A percentile compares a stretch with the other conserved stretches of the same genome.
Conservation (phyloP, 2,329 filamentous ascomycete genomes). For the Pseudophaeomoniella oleicola region DNA sequence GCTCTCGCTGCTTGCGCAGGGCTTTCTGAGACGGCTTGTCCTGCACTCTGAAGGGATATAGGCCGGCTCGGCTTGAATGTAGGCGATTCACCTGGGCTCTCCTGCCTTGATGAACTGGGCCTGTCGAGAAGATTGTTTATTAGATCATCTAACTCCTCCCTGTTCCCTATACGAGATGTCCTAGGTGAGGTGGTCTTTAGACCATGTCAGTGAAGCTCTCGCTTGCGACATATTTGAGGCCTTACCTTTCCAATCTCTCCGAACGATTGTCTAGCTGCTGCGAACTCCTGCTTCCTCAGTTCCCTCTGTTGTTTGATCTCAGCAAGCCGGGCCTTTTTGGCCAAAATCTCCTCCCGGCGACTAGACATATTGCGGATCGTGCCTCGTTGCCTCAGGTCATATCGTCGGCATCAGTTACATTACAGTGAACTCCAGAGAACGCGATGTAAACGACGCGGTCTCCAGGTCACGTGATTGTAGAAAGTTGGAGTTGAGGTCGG, state of each 20-base stretch:
- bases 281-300: slow-evolving; percentile 62
- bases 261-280: slow-evolving; percentile 44
- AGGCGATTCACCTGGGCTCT: slow-evolving; percentile 4
- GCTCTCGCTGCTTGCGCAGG: slow-evolving; percentile 17
- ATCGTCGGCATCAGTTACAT: no score
- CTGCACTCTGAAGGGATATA: slow-evolving; percentile 71
- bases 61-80: slow-evolving; percentile 47
- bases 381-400: no score
- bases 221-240: background rate
- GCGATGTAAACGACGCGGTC: background rate
- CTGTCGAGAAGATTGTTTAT: slow-evolving; percentile 70
- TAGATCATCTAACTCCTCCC: slow-evolving; percentile 46
- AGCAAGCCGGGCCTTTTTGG: slow-evolving; percentile 91
- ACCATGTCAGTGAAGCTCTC: background rate
- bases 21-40: slow-evolving; percentile 36
- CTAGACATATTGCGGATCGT: background rate
- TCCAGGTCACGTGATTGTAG: background rate
- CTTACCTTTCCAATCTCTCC: background rate
- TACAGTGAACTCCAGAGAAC: background rate
- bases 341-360: slow-evolving; percentile 61
- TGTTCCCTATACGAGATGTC: slow-evolving; percentile 45
- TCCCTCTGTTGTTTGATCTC: slow-evolving; percentile 91
- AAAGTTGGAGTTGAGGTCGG: background rate
- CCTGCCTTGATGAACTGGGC: slow-evolving; percentile 1
- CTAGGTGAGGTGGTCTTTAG: background rate